Conservation (phyloP, 1,139 yeast genomes). For the Nakaseomyces delphensis region DNA sequence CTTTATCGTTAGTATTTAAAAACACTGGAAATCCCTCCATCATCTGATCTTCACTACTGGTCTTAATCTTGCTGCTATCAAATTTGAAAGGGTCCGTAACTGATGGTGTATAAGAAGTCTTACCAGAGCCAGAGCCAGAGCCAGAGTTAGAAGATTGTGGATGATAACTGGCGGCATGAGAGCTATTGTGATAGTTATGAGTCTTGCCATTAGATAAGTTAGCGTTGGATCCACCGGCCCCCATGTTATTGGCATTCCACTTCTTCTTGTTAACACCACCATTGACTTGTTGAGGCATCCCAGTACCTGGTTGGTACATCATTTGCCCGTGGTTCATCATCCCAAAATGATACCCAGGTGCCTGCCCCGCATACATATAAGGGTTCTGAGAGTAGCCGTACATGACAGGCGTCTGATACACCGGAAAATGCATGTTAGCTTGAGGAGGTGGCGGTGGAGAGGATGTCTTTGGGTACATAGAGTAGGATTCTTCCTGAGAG, state of each 20-base stretch:
- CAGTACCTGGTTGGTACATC: conserved; percentile 20
- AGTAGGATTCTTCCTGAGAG: conserved; percentile 27
- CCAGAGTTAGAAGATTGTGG: conserved; percentile 5
- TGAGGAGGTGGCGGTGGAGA: conserved; percentile 29
- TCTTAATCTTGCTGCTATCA: conserved; percentile 24
- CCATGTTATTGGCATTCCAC: conserved; percentile 11
- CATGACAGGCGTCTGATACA: conserved; percentile 27
- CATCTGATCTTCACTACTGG: conserved; percentile 13
- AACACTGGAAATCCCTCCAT: conserved; percentile 24
- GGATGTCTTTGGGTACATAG: conserved; percentile 30
- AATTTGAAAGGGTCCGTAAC: conserved; percentile 25
- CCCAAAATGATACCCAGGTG: conserved; percentile 25
- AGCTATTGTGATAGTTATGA: conserved; percentile 7
- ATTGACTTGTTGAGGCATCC: conserved; percentile 8
- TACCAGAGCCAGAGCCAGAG: neutral
- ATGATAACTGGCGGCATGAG: conserved; percentile 7
- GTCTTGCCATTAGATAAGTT: conserved; percentile 5
- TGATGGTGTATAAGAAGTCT: conserved; percentile 6
- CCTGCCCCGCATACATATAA: conserved; percentile 27
- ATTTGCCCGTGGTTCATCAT: conserved; percentile 27
- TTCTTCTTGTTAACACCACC: conserved; percentile 15
- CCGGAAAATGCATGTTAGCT: conserved; percentile 27
- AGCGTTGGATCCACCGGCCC: neutral
- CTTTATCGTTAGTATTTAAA: conserved; percentile 25
- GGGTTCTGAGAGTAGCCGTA: conserved; percentile 27